Conservation (phyloP, 192 early-diverging fungal species). For the Rhizophagus clarus region DNA sequence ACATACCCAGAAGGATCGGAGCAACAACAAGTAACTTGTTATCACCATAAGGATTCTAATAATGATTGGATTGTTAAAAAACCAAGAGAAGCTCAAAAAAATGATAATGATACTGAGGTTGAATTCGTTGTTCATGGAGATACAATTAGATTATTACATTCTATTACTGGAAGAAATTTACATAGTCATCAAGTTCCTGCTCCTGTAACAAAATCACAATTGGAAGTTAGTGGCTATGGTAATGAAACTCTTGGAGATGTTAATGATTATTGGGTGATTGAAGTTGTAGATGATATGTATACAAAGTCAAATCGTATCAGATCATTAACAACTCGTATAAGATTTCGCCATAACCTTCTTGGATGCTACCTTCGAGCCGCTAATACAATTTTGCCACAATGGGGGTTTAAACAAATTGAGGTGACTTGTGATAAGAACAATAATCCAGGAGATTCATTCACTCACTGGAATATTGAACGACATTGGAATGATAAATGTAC, state of each 20-base stretch:
- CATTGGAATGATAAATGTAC: constrained; percentile 78
- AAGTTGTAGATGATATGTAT: constrained; percentile 72
- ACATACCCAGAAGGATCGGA: constrained; percentile 81
- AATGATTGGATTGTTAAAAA: constrained; percentile 86
- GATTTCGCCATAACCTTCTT: constrained; percentile 69
- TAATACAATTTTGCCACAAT: constrained; percentile 82
- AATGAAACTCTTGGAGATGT: constrained; percentile 67
- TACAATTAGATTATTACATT: constrained; percentile 79
- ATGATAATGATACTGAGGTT: constrained; percentile 37
- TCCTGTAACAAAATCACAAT: constrained; percentile 71
- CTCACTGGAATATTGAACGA: constrained; percentile 93
- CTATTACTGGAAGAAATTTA: constrained; percentile 70
- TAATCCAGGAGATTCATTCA: constrained; percentile 57
- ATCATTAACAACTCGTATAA: constrained; percentile 81
- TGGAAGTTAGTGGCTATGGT: constrained; percentile 94
- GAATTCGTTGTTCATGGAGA: constrained; percentile 79
- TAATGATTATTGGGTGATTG: constrained; percentile 92
- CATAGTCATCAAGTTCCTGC: constrained; percentile 84
- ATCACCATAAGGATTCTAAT: constrained; percentile 91
- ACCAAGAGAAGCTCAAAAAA: constrained; percentile 46
- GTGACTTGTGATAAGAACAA: constrained; percentile 81
- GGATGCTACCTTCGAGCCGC: constrained; percentile 80
- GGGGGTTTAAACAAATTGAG: constrained; percentile 96
- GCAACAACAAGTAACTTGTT: constrained; percentile 97
- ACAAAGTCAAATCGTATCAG: constrained; percentile 52